Percentiles rank a stretch among this genome's conserved stretches.
Conservation (phyloP, 129 eudicot genomes). For the Flaveria brownii region DNA sequence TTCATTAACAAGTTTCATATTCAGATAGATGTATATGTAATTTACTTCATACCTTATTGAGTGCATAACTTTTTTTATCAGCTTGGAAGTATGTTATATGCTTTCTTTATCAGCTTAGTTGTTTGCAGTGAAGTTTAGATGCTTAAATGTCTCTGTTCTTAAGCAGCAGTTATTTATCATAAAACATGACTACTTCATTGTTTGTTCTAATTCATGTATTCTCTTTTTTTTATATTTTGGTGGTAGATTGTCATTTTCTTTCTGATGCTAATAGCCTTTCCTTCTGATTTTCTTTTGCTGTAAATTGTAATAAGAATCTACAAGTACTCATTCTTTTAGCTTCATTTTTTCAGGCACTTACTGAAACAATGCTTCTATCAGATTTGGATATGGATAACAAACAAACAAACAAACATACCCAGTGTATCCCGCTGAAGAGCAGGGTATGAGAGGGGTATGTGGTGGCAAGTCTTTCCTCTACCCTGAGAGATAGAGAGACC, state of each 20-base stretch:
- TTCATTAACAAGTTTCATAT: background rate
- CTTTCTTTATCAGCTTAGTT: background rate
- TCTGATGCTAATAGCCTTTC: background rate
- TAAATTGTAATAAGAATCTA: conserved; percentile 8
- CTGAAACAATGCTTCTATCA: conserved; percentile 91
- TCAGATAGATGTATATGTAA: background rate
- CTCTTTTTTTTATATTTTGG: background rate
- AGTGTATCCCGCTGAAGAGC: too few species aligned
- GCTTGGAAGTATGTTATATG: conserved; percentile 68
- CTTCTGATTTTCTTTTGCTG: background rate
- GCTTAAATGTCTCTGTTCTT: conserved; percentile 15
- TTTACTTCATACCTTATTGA: conserved; percentile 9
- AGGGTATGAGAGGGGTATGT: too few species aligned
- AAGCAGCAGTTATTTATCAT: background rate
- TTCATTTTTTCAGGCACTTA: conserved; percentile 64
- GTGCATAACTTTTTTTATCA: conserved; percentile 30
- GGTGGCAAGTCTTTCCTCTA: too few species aligned
- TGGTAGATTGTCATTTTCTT: background rate
- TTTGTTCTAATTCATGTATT: conserved; percentile 5
- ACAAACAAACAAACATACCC: too few species aligned
- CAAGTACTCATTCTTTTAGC: conserved; percentile 23
- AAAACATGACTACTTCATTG: background rate
- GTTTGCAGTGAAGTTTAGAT: background rate
- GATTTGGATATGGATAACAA: conserved; percentile 87
- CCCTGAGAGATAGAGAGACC: too few species aligned